A percentile compares a stretch with the other conserved stretches of the same genome.
Evolutionary conservation across 163 green algal genomes (phyloP).

Genomic region (Chlamydomonas reinhardtii): DNA sequence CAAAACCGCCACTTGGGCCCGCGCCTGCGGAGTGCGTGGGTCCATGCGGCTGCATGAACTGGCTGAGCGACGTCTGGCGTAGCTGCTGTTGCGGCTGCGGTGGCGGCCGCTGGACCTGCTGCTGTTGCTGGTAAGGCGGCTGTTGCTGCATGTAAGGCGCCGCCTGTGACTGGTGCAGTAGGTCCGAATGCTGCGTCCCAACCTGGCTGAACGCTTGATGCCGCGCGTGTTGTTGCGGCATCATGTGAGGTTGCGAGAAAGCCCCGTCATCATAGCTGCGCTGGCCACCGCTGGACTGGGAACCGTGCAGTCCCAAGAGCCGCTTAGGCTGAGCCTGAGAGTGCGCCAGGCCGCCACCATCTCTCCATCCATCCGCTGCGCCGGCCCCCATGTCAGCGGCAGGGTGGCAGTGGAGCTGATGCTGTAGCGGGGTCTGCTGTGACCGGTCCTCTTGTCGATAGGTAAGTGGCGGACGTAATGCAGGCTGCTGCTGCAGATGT

Average conservation of each 20-base stretch:
- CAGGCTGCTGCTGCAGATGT: too few relatives aligned
- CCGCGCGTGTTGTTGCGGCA: background rate
- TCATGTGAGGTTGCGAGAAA: background rate
- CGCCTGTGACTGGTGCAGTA: too few relatives aligned
- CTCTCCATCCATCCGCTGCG: too few relatives aligned
- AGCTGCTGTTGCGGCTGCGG: background rate
- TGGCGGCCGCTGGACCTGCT: background rate
- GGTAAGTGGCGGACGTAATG: too few relatives aligned
- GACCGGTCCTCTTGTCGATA: background rate
- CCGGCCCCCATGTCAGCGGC: too few relatives aligned
- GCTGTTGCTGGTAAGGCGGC: background rate
- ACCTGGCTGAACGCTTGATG: background rate
- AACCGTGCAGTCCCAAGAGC: too few relatives aligned
- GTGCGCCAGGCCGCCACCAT: too few relatives aligned
- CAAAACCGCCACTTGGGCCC: background rate
- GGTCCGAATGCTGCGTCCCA: background rate
- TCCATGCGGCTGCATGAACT: background rate
- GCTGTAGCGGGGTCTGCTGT: background rate
- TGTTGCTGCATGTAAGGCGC: background rate
- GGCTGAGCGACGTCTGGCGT: background rate
- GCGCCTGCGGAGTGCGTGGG: background rate
- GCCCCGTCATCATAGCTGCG: too few relatives aligned
- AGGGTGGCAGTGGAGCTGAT: background rate
- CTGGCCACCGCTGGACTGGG: too few relatives aligned
- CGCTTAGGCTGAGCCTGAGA: too few relatives aligned